Base-by-base conservation (phyloP, 495 filamentous ascomycete genomes). In the Penicillium goetzii region DNA sequence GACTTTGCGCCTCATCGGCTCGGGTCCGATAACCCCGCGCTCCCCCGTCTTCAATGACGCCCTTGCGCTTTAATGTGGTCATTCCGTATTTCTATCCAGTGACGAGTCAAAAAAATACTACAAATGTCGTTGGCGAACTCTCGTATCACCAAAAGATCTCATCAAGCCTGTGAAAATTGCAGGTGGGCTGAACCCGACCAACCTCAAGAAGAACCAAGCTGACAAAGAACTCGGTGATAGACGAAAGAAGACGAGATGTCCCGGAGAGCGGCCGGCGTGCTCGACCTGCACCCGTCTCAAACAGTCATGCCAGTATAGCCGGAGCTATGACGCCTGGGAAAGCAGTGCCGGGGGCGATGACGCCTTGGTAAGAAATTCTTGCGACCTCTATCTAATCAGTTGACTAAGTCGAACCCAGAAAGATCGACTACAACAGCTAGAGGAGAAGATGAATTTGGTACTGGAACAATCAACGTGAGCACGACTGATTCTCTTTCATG, bases 191-290 rank as follows among this genome's bases (percentile, higher is more conserved):
- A 33, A 49, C 19, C 23, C 2, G 25, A 28, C 5, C 17, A 10
- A 10, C 6, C 21, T 9, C 26, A 2, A 12, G 34, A 9, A 17
- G 12, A 19, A 10, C 12, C 1, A 1, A 7, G 23, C 59, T 66
- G 17, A 57, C 47, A n/a, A 26, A 21, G 19, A 26, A 2, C 21
- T 41, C 1, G 26, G 23, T 2, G 3, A 56, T 51, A 80, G 77
- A 63, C 62, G 78, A 57, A 80, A 81, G 64, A 81, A 81, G 62
- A 78, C 70, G n/a, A 71, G 79, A 49, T 81, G 79, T 64, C 79
- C 79, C 9, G 79, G 76, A 21, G 79, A 81, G 64, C 72, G 70
- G 38, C 79, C 79, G 14, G 68, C 71, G 11, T 81, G 79, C 55
- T 81, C 79, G 33, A 78, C 70, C 36, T 81, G 79, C 49, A 65